A percentile compares a stretch with the other conserved stretches of the same genome.
These are phyloP conservation scores for Leccinum incarnatum DNA, from an alignment of 768 basidiomycete genomes.

Conservation along the genomic window DNA sequence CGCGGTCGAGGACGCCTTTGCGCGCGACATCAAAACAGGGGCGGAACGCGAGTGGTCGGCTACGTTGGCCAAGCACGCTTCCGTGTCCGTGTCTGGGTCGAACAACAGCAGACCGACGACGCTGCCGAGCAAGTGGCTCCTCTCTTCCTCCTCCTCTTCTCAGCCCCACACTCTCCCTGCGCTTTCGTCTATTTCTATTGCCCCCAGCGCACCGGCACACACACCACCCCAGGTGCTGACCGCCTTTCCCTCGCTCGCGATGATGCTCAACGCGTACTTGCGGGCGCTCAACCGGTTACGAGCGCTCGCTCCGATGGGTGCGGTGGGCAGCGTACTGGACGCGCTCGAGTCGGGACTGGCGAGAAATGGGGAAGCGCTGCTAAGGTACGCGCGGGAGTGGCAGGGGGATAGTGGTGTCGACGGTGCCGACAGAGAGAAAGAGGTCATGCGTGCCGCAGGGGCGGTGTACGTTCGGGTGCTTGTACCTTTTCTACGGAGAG, in stretches of 20 bases:
- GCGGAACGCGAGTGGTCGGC: conserved; percentile 37
- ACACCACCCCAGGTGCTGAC: conserved; percentile 70
- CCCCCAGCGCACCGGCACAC: conserved; percentile 42
- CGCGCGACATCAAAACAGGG: conserved; percentile 37
- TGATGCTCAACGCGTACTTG: conserved; percentile 68
- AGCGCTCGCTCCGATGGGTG: conserved; percentile 67
- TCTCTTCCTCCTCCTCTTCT: conserved; percentile 30
- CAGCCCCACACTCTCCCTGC: conserved; percentile 28
- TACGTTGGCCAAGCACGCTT: conserved; percentile 24
- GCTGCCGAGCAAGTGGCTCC: conserved; percentile 51
- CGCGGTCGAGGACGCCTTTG: conserved; percentile 59
- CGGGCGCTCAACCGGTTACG: conserved; percentile 77
- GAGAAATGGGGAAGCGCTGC: conserved; percentile 42
- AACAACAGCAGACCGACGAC: conserved; percentile 21
- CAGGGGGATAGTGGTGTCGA: conserved; percentile 29
- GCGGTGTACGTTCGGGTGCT: conserved; percentile 59
- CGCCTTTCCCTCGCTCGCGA: conserved; percentile 73
- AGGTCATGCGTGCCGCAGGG: conserved; percentile 48
- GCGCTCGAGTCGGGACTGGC: conserved; percentile 54
- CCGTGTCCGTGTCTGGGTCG: conserved; percentile 2
- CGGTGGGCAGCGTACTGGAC: conserved; percentile 47
- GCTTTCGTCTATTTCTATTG: conserved; percentile 19
- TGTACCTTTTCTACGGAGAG: conserved; percentile 69
- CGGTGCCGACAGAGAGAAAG: conserved; percentile 18
- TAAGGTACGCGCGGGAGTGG: conserved; percentile 43